phyloP scores from a whole-genome alignment of 83 land plant species.

The Diphasiastrum complanatum region DNA sequence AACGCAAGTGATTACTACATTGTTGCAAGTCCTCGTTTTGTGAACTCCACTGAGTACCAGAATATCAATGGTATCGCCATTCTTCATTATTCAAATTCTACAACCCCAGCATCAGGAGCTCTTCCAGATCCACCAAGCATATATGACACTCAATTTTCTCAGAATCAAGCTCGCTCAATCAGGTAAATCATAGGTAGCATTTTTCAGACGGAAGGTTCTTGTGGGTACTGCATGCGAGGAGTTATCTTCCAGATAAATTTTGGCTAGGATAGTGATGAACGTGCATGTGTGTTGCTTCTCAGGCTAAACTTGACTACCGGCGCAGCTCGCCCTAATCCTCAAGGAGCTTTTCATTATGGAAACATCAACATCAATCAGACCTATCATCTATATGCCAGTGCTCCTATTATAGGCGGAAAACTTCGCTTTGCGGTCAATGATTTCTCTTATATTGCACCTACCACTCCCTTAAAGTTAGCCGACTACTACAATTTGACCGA shows the following conservation, averaged over 20 bases:
- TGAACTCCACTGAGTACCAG: slow-evolving; percentile 51
- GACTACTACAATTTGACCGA: slow-evolving; percentile 51
- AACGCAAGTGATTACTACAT: slow-evolving; percentile 81
- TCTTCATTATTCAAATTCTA: slow-evolving; percentile 65
- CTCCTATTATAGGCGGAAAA: slow-evolving; percentile 49
- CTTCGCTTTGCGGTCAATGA: slow-evolving; percentile 57
- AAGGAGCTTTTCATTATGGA: slow-evolving; percentile 88
- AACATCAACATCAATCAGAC: slow-evolving; percentile 65
- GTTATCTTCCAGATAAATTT: no score
- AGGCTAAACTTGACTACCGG: slow-evolving; percentile 83
- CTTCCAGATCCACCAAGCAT: slow-evolving; percentile 56
- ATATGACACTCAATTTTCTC: slow-evolving; percentile 59
- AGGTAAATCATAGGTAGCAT: no score
- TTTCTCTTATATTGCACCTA: slow-evolving; percentile 50
- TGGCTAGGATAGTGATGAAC: no score
- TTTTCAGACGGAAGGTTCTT: no score
- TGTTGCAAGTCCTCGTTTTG: slow-evolving; percentile 82
- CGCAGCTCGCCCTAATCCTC: slow-evolving; percentile 96
- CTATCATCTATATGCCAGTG: slow-evolving; percentile 43
- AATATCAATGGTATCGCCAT: slow-evolving; percentile 68
- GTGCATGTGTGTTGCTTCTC: no score
- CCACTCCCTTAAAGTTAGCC: slow-evolving; percentile 75
- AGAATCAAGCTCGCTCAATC: slow-evolving; percentile 82
- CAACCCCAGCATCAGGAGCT: slow-evolving; percentile 49
- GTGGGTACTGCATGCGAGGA: no score